Evolutionary conservation across 345 rosid species (phyloP), one percentile per base, ranked within the genome.

Genomic region (Pistacia integerrima): DNA sequence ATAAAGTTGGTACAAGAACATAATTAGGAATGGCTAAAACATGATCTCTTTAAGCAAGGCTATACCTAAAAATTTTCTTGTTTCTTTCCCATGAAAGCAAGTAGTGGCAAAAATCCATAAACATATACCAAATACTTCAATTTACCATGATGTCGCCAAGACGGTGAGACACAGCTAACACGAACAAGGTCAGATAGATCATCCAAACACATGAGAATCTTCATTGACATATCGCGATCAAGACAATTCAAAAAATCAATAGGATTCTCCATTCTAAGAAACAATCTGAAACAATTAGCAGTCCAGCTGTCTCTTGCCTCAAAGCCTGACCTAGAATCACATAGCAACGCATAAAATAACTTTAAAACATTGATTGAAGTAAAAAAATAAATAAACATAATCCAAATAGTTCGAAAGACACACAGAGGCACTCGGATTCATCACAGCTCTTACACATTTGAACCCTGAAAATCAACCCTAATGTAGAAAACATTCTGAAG

Each of bases 131-230:
- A 55, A 56, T 10, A 38, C 64, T 58, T 69, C 57, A 66, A 74
- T 88, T 84, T 80, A 97, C 99, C 97, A 73, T 88, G 90, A 7
- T 73, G 65, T 52, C 88, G 86, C 97, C 97, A 97, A 5, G 79
- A 75, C 46, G 76, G 90, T 17, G 99, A 97, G 69, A 90, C 94
- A 51, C 83, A 84, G 82, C 91, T 81, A 46, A 82, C 88, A 77
- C 89, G 88, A 64, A 87, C 87, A 82, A 92, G 79, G 85, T 94
- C 99, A 64, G 91, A 74, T 55, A 88, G 88, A 73, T 91, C 92
- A 14, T 87, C 91, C 63, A 91, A 86, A 76, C 76, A 80, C 60
- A 70, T 65, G 18, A 97, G 82, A 66, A 97, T 87, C 28, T 85
- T 74, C 49, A 81, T 14, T 0, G 84, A 86, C 83, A 72, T 78